Base-by-base conservation (phyloP, 2,329 filamentous ascomycete genomes). In the Aureobasidium sp. region DNA sequence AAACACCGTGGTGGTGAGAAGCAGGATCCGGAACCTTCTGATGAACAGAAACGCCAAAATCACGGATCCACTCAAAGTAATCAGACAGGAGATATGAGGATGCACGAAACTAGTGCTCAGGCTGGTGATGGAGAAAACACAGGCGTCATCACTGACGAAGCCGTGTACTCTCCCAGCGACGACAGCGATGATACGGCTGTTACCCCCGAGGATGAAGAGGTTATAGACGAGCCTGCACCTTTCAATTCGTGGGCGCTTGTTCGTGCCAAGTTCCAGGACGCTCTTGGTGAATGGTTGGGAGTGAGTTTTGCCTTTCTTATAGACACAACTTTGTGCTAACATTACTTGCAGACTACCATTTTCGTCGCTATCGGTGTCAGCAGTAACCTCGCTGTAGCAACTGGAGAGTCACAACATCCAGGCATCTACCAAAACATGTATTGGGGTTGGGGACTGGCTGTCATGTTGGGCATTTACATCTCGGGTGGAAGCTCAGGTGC, bases 261-360 rank as follows among this genome's bases (percentile, higher is more conserved):
- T 48, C 78, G 85, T 30, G 72, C 76, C 16, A 68, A 74, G 37
- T 75, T 81, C 47, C 80, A 81, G 64, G 84, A 87, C 62, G 81
- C 80, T 1, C 83, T 89, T 63, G 84, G 85, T 1, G 86, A 89
- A 29, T 81, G 79, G 77, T 77, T 79, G 29, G 79, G 77, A 45
- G 58, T 60, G 16, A 60, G 58, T 51, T n/a, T 55, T 41, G 30
- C 16, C n/a, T 14, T 27, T 36, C 29, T 21, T 27, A 45, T 1
- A 21, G 25, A 21, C 21, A 16, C 5, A n/a, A n/a, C 5, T 13
- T 2, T 3, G n/a, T 55, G 8, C 51, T 55, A 10, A 57, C 41
- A 8, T 7, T 4, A 3, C 10, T 25, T 30, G 16, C 13, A 60
- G 73, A 78, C 77, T 71, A 78, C 66, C 1, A 61, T 67, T 44